phyloP scores from a whole-genome alignment of 306 rosid genomes.

The Carpinus fangiana region DNA sequence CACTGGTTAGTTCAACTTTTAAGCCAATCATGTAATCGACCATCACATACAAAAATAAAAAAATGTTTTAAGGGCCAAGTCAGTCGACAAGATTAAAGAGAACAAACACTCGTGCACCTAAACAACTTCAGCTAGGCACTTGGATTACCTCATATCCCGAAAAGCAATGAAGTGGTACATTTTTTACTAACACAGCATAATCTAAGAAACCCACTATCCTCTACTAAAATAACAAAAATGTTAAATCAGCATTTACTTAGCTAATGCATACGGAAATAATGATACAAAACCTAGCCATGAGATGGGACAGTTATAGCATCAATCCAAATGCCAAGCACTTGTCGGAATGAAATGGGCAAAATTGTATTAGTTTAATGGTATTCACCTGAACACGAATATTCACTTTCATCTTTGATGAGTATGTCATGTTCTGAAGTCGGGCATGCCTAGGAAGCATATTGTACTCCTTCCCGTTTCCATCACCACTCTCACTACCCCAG shows the following conservation, averaged over 20 bases:
- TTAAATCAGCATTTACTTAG: neutral
- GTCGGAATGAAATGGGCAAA: neutral
- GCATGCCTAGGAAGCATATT: constrained; percentile 91
- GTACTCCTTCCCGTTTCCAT: constrained; percentile 50
- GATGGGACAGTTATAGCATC: neutral
- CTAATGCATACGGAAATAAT: neutral
- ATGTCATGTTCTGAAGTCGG: constrained; percentile 91
- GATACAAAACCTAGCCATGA: neutral
- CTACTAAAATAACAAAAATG: neutral
- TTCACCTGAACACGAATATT: constrained; percentile 61
- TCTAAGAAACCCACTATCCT: neutral
- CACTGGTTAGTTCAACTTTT: neutral
- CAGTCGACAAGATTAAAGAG: neutral
- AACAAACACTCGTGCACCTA: neutral
- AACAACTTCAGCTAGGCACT: neutral
- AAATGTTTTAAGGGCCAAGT: neutral
- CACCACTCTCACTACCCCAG: constrained; percentile 69
- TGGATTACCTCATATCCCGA: neutral
- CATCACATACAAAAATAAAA: no score
- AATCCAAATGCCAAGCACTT: neutral
- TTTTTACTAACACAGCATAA: no score
- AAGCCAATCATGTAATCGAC: no score
- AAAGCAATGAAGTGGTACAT: neutral
- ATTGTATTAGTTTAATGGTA: neutral
- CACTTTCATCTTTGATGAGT: constrained; percentile 66